phyloP scores from a whole-genome alignment of 306 rosid genomes.

The Cicer cuneatum region DNA sequence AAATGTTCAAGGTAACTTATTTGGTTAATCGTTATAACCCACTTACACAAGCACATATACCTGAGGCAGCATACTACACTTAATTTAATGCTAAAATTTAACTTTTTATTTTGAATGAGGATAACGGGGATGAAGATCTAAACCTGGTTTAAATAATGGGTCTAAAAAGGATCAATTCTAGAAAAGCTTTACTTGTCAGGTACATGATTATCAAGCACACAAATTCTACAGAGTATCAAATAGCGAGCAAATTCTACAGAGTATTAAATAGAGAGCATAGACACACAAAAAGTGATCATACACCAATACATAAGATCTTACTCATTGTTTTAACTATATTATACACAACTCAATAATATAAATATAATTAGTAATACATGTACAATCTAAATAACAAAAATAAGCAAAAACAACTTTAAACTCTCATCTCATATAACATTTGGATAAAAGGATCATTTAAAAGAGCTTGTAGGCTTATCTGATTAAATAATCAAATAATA shows the following conservation, averaged over 20 bases:
- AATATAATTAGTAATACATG: no score
- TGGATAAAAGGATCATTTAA: not conserved
- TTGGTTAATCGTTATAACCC: not conserved
- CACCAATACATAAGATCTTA: no score
- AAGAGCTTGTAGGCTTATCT: not conserved
- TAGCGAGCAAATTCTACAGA: no score
- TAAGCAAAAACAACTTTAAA: not conserved
- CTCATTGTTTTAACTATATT: no score
- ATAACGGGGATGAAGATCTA: not conserved
- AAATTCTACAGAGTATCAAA: not conserved
- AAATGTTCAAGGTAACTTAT: not conserved
- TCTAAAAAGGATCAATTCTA: not conserved
- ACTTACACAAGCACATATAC: no score
- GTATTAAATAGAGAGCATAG: not conserved
- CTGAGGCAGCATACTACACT: not conserved
- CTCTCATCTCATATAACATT: not conserved
- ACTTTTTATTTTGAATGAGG: not conserved
- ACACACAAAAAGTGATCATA: not conserved
- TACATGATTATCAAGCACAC: not conserved
- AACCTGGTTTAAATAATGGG: not conserved
- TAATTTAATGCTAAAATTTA: not conserved
- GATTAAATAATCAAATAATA: not conserved
- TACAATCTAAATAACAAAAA: not conserved
- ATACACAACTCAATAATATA: no score
- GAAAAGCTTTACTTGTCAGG: not conserved